Evolutionary conservation across 2,329 filamentous ascomycete genomes (phyloP).

Genomic region (Rhynchosporium graminicola): DNA sequence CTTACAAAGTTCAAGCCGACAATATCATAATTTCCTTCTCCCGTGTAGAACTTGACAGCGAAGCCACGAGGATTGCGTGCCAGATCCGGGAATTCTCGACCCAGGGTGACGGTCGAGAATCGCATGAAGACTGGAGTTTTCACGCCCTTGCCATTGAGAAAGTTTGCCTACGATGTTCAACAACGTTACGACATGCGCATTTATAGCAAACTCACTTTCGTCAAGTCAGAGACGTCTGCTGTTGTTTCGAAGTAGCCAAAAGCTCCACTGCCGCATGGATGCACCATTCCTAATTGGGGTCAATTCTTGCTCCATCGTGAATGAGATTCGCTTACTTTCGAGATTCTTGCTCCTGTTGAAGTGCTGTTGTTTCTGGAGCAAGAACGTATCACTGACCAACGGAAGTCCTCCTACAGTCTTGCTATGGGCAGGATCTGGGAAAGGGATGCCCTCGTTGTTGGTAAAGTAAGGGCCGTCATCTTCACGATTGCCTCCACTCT

Average conservation of each 20-base stretch:
- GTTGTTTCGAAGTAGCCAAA: not conserved
- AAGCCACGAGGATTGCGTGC: slow-evolving; percentile 1
- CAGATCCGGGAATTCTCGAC: not conserved
- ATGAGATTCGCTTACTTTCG: not conserved
- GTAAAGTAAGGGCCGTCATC: not conserved
- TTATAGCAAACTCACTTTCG: not conserved
- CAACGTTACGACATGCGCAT: too few relatives aligned
- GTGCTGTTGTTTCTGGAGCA: not conserved
- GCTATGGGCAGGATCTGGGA: not conserved
- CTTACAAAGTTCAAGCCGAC: slow-evolving; percentile 1
- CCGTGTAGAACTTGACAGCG: not conserved
- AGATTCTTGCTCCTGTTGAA: slow-evolving; percentile 1
- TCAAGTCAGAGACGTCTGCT: slow-evolving; percentile 1
- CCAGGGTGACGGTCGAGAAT: not conserved
- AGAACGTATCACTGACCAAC: not conserved
- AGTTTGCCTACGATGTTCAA: not conserved
- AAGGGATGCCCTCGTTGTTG: not conserved
- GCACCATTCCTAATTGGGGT: not conserved
- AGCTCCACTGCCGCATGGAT: not conserved
- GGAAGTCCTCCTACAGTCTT: not conserved
- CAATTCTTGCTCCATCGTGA: not conserved
- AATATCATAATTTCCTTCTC: not conserved
- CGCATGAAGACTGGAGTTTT: slow-evolving; percentile 1
- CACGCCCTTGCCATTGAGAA: not conserved
- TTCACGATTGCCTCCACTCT: not conserved